Percentiles rank a stretch among this genome's conserved stretches.
Evolutionary conservation across 768 basidiomycete genomes (phyloP).

Genomic region (Termitomyces sp.): DNA sequence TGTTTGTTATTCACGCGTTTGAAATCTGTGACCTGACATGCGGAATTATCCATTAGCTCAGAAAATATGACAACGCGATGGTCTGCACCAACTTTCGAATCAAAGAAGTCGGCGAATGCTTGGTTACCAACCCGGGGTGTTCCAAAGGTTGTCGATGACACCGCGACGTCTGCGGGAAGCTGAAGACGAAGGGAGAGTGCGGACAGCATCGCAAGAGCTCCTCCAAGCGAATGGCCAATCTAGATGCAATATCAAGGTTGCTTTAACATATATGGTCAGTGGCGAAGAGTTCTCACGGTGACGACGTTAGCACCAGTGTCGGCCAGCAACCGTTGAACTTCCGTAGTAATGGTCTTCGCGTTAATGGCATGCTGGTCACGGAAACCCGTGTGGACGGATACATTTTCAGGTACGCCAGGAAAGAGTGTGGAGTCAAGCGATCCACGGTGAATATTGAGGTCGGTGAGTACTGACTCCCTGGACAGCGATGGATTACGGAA

Average conservation of each 20-base stretch:
- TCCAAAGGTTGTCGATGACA: conserved; percentile 34
- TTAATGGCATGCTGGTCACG: conserved; percentile 39
- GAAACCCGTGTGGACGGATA: conserved; percentile 49
- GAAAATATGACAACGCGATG: not conserved
- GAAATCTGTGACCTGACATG: conserved; percentile 19
- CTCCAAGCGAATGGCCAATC: conserved; percentile 40
- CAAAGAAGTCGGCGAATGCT: conserved; percentile 34
- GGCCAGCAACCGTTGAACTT: conserved; percentile 36
- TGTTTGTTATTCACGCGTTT: conserved; percentile 23
- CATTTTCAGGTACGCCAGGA: conserved; percentile 38
- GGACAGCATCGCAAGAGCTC: conserved; percentile 38
- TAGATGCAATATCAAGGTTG: not conserved
- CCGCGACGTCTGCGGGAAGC: conserved; percentile 24
- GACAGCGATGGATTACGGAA: not conserved
- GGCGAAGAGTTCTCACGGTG: conserved; percentile 1
- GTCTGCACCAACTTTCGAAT: conserved; percentile 26
- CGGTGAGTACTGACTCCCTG: conserved; percentile 46
- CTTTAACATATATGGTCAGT: not conserved
- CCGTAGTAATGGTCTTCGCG: conserved; percentile 31
- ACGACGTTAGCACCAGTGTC: conserved; percentile 18
- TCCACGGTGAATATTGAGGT: conserved; percentile 34
- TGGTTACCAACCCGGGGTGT: conserved; percentile 37
- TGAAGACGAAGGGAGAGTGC: conserved; percentile 33
- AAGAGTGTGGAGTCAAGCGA: conserved; percentile 41
- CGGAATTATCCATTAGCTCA: not conserved